phyloP scores from a whole-genome alignment of 495 filamentous ascomycete genomes.

The Lindgomyces ingoldianus region DNA sequence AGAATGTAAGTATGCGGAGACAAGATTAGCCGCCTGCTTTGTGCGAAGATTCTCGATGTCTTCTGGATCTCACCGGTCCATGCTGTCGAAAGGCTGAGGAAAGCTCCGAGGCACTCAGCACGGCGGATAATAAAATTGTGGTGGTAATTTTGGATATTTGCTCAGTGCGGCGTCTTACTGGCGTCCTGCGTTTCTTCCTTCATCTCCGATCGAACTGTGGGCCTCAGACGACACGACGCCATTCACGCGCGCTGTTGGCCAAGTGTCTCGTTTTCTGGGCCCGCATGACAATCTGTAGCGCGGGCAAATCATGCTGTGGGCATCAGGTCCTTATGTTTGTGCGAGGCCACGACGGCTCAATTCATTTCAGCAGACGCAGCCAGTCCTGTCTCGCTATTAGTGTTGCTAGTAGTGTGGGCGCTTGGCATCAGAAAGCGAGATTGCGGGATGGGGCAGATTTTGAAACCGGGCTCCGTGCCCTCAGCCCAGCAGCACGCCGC shows the following conservation, averaged over 20 bases:
- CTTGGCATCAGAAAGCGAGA: conserved; percentile 28
- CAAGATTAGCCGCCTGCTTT: conserved; percentile 13
- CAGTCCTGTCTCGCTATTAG: conserved; percentile 8
- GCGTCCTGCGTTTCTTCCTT: conserved; percentile 18
- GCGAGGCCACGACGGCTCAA: neutral
- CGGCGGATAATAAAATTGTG: conserved; percentile 9
- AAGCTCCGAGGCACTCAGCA: conserved; percentile 12
- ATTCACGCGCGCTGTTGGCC: neutral
- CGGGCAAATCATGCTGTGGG: conserved; percentile 23
- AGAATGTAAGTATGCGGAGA: neutral
- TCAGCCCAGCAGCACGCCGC: neutral
- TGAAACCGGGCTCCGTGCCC: conserved; percentile 33
- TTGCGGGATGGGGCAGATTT: conserved; percentile 21
- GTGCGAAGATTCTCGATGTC: neutral
- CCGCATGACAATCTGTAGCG: conserved; percentile 4
- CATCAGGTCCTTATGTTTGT: conserved; percentile 21
- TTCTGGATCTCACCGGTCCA: conserved; percentile 3
- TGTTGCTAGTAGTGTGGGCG: neutral
- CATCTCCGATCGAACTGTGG: conserved; percentile 22
- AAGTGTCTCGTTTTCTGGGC: neutral
- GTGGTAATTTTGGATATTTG: conserved; percentile 32
- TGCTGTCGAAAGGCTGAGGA: neutral
- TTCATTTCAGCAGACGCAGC: conserved; percentile 21
- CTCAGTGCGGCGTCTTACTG: conserved; percentile 15
- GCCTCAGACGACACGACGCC: conserved; percentile 1